Percentiles rank a stretch among this genome's conserved stretches.
Conservation (phyloP, 1,139 yeast species). For the Blastobotrys raffinosifermentans region DNA sequence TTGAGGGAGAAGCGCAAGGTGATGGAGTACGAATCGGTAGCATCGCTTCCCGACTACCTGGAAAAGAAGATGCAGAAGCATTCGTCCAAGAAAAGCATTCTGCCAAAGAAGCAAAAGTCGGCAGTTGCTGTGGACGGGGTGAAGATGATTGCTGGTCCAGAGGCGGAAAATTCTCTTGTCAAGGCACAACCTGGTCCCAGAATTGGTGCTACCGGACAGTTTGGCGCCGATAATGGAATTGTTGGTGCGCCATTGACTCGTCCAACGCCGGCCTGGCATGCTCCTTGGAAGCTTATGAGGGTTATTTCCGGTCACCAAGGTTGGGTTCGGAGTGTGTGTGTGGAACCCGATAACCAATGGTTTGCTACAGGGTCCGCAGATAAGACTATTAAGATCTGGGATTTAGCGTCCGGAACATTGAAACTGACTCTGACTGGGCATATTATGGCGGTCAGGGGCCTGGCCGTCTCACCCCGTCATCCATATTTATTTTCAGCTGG, state of each 20-base stretch:
- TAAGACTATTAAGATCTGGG: slow-evolving; percentile 88
- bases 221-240: slow-evolving; percentile 8
- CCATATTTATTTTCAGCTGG: slow-evolving; percentile 91
- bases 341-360: slow-evolving; percentile 87
- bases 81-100: slow-evolving; percentile 4
- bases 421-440: slow-evolving; percentile 84
- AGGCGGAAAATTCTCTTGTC: slow-evolving; percentile 2
- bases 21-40: slow-evolving; percentile 16
- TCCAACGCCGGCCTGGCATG: slow-evolving; percentile 44
- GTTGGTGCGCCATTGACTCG: neutral
- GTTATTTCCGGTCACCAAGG: slow-evolving; percentile 89
- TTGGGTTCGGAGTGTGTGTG: slow-evolving; percentile 76
- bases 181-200: neutral
- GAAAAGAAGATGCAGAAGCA: slow-evolving; percentile 17
- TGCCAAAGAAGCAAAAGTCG: slow-evolving; percentile 9
- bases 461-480: slow-evolving; percentile 64
- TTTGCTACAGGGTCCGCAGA: slow-evolving; percentile 91
- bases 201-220: slow-evolving; percentile 14
- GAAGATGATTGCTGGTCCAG: slow-evolving; percentile 6
- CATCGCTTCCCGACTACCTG: slow-evolving; percentile 15
- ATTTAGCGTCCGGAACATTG: slow-evolving; percentile 63
- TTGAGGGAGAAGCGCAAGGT: slow-evolving; percentile 15
- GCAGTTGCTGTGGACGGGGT: slow-evolving; percentile 9
- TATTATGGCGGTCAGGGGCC: slow-evolving; percentile 77
- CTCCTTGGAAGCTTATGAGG: slow-evolving; percentile 65